Percentiles rank a stretch among this genome's conserved stretches.
Evolutionary conservation across 768 basidiomycete species (phyloP).

Genomic region (Pisolithus sp.): DNA sequence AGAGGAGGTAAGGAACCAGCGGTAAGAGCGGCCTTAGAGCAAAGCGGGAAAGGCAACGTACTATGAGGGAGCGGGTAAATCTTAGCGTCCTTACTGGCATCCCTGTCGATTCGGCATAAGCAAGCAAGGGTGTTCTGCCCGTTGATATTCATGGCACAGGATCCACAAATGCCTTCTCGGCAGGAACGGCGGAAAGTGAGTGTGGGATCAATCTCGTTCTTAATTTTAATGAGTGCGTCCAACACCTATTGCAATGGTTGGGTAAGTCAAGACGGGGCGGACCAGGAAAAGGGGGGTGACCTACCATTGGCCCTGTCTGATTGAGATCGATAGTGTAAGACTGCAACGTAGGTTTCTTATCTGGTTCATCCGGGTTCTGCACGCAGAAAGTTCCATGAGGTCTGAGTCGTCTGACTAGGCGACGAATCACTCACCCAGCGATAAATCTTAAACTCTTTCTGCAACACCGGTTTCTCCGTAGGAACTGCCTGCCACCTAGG

Average conservation of each 20-base stretch:
- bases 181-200: slow-evolving; percentile 93
- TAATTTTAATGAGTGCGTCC: slow-evolving; percentile 96
- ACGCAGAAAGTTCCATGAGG: not conserved
- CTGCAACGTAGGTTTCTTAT: slow-evolving; percentile 85
- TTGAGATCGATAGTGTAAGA: slow-evolving; percentile 89
- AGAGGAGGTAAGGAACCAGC: not conserved
- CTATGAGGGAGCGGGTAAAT: slow-evolving; percentile 98
- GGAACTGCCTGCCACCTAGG: slow-evolving; percentile 38
- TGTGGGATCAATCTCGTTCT: slow-evolving; percentile 96
- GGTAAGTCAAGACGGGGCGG: not conserved
- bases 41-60: slow-evolving; percentile 34
- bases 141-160: slow-evolving; percentile 99
- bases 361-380: slow-evolving; percentile 92
- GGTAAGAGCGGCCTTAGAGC: not conserved
- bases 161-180: slow-evolving; percentile 94
- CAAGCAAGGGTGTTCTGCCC: slow-evolving; percentile 98
- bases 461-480: slow-evolving; percentile 57
- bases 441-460: slow-evolving; percentile 98
- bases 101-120: slow-evolving; percentile 89
- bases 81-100: slow-evolving; percentile 66
- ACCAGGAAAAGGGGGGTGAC: slow-evolving; percentile 9
- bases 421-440: slow-evolving; percentile 63
- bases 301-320: slow-evolving; percentile 91
- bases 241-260: slow-evolving; percentile 44
- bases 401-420: not conserved